Evolutionary conservation across 768 basidiomycete genomes (phyloP), one percentile per base, ranked within the genome.

Genomic region (Filobasidium wieringae): DNA sequence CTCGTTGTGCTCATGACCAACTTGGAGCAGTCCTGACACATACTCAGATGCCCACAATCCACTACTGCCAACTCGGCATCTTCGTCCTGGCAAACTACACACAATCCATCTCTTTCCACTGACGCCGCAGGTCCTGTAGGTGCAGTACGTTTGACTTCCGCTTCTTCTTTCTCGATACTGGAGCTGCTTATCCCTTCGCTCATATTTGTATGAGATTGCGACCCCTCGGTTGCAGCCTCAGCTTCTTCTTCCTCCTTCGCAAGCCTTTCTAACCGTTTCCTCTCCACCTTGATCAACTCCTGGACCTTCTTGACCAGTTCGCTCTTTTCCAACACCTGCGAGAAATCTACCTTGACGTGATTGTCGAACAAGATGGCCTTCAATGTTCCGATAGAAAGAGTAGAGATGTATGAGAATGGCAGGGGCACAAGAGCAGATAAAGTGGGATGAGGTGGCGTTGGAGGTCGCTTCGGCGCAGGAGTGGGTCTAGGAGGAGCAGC

Each of bases 31-130:
- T 65, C 69, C 63, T 49, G 26, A 66, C 69, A 72, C 68, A 70
- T 71, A 30, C 60, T 59, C 30, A 71, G 55, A 68, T 71, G 69
- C 85, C 91, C 91, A 80, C 91, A 95, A 73, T 95, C 91, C 12
- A 93, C 86, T 55, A 90, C 83, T 1, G 89, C 91, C 57, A 95
- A 87, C 63, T 86, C 90, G 0, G 91, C 90, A 63, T 93, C 90
- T 59, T 90, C 87, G 61, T 95, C 91, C 68, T 92, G 90, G 68
- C 91, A 95, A 9, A 95, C 80, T 0, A 93, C 87, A 70, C 91
- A 95, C 4, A 91, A 73, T 1, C 91, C 89, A 34, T 61, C 60
- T 8, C 80, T 80, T 15, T 74, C 72, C 2, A 69, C 55, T 30
- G 68, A 66, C 0, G 70, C 67, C 59, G 64, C 60, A 15, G 70